Evolutionary conservation across 2,329 filamentous ascomycete species (phyloP), one percentile per base, ranked within the genome.

Genomic region (Diaporthe australafricana): DNA sequence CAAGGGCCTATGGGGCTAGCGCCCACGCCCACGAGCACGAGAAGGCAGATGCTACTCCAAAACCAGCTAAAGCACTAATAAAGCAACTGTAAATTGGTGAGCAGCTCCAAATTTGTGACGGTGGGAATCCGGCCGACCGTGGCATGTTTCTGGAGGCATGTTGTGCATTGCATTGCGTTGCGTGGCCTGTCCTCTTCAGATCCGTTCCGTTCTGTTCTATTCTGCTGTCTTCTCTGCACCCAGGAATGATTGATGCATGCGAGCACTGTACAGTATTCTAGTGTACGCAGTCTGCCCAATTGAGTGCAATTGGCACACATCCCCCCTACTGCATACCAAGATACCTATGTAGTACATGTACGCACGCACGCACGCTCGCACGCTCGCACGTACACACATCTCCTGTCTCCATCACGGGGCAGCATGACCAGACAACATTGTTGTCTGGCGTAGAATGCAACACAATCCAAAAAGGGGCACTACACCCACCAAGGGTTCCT

Each of bases 31-130:
- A 17, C 45, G 32, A 25, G 57, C 56, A 30, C 30, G 56, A 60
- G 56, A 60, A 60, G 25, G 57, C 60, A 65, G 60, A 65, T 65
- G 60, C 60, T 50, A 65, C 60, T 38, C 60, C 60, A 65, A 65
- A 65, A 50, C 45, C 60, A 50, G 60, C 60, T 65, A 65, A 50
- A 65, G 60, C 60, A 65, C 60, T 35, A 42, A 42, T 65, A 65
- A 50, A 65, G 60, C 60, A 65, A 65, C 45, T 50, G 60, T 65
- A 50, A 65, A 65, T 65, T 65, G 45, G 47, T 50, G 60, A 27
- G 60, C 60, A 65, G 42, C 42, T 35, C 60, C 60, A 63, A n/a
- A 63, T 63, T 48, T 63, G 60, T 63, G 60, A 48, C 42, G 25
- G 60, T 63, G 60, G 60, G 60, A 63, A 48, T 63, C 42, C 60